These are phyloP conservation scores for Phlebiopsis flavidoalba DNA, from an alignment of 768 basidiomycete genomes.

Conservation along the genomic window DNA sequence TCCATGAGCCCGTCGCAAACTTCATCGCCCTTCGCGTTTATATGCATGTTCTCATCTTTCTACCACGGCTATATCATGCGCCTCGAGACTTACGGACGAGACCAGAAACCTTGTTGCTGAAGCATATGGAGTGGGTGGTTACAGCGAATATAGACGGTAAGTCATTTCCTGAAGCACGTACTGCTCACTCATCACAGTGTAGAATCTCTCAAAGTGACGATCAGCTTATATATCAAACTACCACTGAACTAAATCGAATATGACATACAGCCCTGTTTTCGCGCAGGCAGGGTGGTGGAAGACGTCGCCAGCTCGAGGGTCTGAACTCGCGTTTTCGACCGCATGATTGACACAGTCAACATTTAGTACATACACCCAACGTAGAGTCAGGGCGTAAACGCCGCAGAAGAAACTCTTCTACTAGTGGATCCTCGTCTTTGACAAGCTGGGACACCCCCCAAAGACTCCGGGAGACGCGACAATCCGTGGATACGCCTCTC, in stretches of 20 bases:
- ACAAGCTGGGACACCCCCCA: conserved; percentile 36
- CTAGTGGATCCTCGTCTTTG: conserved; percentile 39
- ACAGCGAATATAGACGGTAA: background rate
- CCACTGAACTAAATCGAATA: too few species aligned
- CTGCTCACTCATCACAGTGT: too few species aligned
- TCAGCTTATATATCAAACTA: background rate
- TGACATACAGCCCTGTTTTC: background rate
- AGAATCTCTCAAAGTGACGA: background rate
- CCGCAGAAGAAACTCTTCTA: conserved; percentile 32
- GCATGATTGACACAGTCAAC: conserved; percentile 60
- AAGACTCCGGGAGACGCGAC: conserved; percentile 37
- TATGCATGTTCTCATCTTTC: too few species aligned
- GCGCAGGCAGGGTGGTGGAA: conserved; percentile 19
- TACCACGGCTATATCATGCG: background rate
- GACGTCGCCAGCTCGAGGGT: conserved; percentile 43
- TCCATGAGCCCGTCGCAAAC: too few species aligned
- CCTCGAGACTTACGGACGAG: conserved; percentile 1
- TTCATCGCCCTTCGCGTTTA: too few species aligned
- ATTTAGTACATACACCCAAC: conserved; percentile 22
- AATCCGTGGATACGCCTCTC: conserved; percentile 11
- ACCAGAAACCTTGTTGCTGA: background rate
- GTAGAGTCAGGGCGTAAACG: conserved; percentile 6
- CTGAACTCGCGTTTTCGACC: conserved; percentile 60
- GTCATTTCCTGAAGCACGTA: background rate
- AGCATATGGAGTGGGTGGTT: background rate